These are phyloP conservation scores for Pistacia integerrima DNA, from an alignment of 345 rosid genomes.

Conservation along the genomic window DNA sequence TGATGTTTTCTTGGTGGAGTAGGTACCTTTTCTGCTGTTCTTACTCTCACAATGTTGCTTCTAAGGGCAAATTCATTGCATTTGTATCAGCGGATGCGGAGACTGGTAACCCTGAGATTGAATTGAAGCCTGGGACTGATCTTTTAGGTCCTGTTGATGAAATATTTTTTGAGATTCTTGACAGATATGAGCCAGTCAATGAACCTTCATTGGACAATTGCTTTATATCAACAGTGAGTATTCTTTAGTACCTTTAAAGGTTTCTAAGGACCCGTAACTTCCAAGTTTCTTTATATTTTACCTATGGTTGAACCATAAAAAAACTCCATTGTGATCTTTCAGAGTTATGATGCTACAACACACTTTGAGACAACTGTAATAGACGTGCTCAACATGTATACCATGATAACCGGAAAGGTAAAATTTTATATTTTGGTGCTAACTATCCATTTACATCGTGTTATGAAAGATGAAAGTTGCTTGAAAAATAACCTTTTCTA, in stretches of 20 bases:
- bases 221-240: constrained; percentile 80
- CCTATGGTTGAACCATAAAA: constrained; percentile 18
- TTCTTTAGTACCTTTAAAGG: background rate
- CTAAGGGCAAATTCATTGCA: constrained; percentile 91
- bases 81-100: constrained; percentile 94
- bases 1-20: constrained; percentile 18
- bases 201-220: constrained; percentile 88
- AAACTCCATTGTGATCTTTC: constrained; percentile 26
- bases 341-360: constrained; percentile 98
- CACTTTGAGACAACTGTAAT: constrained; percentile 90
- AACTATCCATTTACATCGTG: background rate
- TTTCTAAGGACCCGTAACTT: background rate
- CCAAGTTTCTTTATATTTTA: background rate
- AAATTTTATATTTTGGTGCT: background rate
- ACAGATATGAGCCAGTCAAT: constrained; percentile 81
- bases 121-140: constrained; percentile 80
- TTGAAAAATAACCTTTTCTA: background rate
- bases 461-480: background rate
- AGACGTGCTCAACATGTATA: constrained; percentile 90
- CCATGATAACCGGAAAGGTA: constrained; percentile 98
- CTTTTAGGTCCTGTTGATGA: constrained; percentile 88
- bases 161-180: constrained; percentile 77
- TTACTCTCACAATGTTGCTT: constrained; percentile 91
- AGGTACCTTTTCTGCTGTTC: constrained; percentile 99
- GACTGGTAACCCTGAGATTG: constrained; percentile 74